Evolutionary conservation across 2,329 filamentous ascomycete genomes (phyloP).

Genomic region (Scytalidium lignicola): DNA sequence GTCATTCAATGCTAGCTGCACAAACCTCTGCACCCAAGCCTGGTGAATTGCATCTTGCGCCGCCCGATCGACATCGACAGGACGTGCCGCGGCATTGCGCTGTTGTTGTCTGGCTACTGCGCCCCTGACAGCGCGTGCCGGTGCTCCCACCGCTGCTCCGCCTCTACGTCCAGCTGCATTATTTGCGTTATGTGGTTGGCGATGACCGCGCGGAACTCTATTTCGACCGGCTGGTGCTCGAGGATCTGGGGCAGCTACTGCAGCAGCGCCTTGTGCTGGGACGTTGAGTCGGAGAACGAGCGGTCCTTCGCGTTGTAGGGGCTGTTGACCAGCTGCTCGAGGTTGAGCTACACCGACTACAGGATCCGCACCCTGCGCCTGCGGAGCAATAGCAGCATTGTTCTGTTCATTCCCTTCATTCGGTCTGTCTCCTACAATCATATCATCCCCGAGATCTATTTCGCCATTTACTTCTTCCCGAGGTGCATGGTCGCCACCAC

Average conservation of each 20-base stretch:
- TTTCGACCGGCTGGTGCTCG: conserved; percentile 8
- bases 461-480: background rate
- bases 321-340: background rate
- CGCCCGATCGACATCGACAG: conserved; percentile 3
- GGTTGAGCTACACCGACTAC: conserved; percentile 2
- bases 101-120: background rate
- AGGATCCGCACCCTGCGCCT: conserved; percentile 4
- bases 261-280: conserved; percentile 12
- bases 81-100: background rate
- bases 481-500: conserved; percentile 8
- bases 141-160: background rate
- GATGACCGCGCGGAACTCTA: conserved; percentile 5
- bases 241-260: conserved; percentile 5
- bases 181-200: conserved; percentile 9
- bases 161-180: conserved; percentile 1
- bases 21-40: conserved; percentile 29
- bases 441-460: conserved; percentile 2
- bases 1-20: conserved; percentile 29
- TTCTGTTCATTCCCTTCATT: conserved; percentile 9
- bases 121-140: background rate
- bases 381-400: conserved; percentile 12
- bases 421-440: conserved; percentile 2
- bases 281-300: conserved; percentile 27
- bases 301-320: conserved; percentile 25
- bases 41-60: conserved; percentile 14